phyloP scores from a whole-genome alignment of 495 filamentous ascomycete genomes.

The Platismatia glauca region DNA sequence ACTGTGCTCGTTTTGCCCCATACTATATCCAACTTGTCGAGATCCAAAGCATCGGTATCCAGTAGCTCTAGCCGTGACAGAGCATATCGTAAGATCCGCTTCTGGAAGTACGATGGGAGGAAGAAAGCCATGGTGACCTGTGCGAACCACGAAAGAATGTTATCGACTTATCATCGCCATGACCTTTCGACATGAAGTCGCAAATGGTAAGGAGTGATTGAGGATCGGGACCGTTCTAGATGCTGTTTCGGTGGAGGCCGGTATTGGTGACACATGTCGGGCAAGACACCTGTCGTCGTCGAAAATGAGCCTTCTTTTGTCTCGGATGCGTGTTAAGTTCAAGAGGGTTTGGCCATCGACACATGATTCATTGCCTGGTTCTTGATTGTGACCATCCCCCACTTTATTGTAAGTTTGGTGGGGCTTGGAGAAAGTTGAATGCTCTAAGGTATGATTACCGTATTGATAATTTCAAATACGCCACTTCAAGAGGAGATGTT shows the following conservation, averaged over 20 bases:
- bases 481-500: not conserved
- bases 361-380: not conserved
- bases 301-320: not conserved
- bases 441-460: not conserved
- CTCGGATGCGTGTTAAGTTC: not conserved
- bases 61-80: conserved; percentile 71
- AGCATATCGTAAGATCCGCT: conserved; percentile 71
- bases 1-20: conserved; percentile 68
- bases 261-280: not conserved
- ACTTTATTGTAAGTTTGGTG: not conserved
- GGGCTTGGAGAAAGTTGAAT: not conserved
- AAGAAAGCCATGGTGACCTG: conserved; percentile 42
- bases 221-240: not conserved
- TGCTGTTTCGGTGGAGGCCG: not conserved
- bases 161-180: conserved; percentile 8
- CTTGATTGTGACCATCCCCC: conserved; percentile 1
- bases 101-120: conserved; percentile 69
- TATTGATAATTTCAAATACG: not conserved
- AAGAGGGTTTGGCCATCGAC: not conserved
- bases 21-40: conserved; percentile 68
- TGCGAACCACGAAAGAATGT: not conserved
- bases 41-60: conserved; percentile 69
- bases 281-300: not conserved
- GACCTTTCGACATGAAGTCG: not conserved
- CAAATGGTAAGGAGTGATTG: not conserved